phyloP scores from a whole-genome alignment of 2,329 filamentous ascomycete genomes.

The Elsinoe fawcettii region DNA sequence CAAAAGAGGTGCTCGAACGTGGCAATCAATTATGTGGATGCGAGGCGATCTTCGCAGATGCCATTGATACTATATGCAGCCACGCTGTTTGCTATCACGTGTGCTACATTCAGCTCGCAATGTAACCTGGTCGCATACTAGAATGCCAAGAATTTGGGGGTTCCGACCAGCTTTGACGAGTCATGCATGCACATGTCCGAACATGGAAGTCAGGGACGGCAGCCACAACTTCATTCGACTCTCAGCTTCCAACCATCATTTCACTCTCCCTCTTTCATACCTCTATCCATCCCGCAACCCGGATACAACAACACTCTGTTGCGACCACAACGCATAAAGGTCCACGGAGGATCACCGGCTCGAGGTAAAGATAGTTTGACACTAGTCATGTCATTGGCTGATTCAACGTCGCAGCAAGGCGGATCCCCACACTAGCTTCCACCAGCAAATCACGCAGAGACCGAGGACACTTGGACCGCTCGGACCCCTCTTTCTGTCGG shows the following conservation, averaged over 20 bases:
- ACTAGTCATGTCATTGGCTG: neutral
- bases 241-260: neutral
- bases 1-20: too few relatives aligned
- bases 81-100: neutral
- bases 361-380: neutral
- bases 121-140: neutral
- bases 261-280: neutral
- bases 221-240: neutral
- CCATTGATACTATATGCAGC: neutral
- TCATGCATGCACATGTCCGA: neutral
- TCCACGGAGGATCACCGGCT: neutral
- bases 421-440: neutral
- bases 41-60: too few relatives aligned
- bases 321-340: neutral
- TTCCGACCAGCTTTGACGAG: neutral
- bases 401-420: neutral
- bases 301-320: neutral
- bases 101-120: neutral
- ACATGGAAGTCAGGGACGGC: neutral
- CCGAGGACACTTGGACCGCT: constrained; percentile 1
- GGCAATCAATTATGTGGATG: too few relatives aligned
- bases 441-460: neutral
- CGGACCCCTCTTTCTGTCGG: neutral
- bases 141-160: neutral
- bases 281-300: neutral